phyloP scores from a whole-genome alignment of 1,284 basidiomycete genomes.

The Sanghuangporus sanghuang region DNA sequence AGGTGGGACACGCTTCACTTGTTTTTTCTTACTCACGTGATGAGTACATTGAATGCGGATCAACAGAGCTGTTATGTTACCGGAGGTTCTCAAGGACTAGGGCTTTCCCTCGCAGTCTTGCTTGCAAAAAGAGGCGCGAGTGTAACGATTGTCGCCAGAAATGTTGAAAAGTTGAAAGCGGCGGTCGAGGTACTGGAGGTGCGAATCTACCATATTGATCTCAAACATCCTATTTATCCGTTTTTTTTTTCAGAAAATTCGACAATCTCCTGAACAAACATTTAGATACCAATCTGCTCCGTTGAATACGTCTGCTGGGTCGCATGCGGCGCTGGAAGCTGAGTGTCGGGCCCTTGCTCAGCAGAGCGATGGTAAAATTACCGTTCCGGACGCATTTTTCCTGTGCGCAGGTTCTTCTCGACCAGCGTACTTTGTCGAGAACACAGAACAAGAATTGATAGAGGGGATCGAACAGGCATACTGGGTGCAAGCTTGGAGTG shows the following conservation, averaged over 20 bases:
- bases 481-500: conserved; percentile 75
- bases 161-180: conserved; percentile 51
- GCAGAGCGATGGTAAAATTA: conserved; percentile 30
- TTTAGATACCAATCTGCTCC: conserved; percentile 61
- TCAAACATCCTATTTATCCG: background rate
- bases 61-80: conserved; percentile 71
- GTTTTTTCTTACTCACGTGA: background rate
- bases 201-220: background rate
- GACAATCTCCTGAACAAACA: conserved; percentile 49
- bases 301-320: conserved; percentile 43
- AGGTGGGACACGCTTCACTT: conserved; percentile 14
- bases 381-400: conserved; percentile 70
- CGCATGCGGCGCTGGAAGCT: conserved; percentile 55
- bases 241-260: conserved; percentile 31
- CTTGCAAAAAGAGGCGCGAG: conserved; percentile 71
- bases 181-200: conserved; percentile 66
- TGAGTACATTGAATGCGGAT: background rate
- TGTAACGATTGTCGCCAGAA: conserved; percentile 78
- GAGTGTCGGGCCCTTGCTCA: conserved; percentile 42
- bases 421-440: conserved; percentile 73
- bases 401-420: conserved; percentile 69
- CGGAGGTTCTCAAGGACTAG: conserved; percentile 78
- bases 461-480: conserved; percentile 60
- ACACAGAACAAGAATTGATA: conserved; percentile 53
- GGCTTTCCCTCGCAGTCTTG: conserved; percentile 65